These are phyloP conservation scores for Gelatoporia subvermispora DNA, from an alignment of 768 basidiomycete species.

Conservation along the genomic window DNA sequence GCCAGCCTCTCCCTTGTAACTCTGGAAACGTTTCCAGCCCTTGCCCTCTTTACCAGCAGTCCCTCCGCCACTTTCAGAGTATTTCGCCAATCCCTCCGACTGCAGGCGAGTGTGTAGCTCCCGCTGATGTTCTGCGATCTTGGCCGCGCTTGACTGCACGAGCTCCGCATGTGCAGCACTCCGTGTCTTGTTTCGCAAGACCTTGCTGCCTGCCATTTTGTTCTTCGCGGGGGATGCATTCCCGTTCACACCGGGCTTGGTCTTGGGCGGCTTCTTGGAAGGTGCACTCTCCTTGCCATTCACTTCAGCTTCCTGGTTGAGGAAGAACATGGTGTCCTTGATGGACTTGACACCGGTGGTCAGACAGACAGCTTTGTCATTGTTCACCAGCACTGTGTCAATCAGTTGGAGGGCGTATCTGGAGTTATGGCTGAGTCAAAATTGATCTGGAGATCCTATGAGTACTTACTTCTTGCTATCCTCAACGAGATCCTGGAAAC, in stretches of 20 bases:
- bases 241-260: constrained; percentile 54
- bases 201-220: constrained; percentile 77
- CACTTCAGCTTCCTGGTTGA: constrained; percentile 55
- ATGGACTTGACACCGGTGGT: constrained; percentile 81
- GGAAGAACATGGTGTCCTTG: constrained; percentile 87
- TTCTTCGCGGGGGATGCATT: constrained; percentile 58
- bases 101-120: constrained; percentile 78
- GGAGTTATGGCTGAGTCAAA: neutral
- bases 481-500: constrained; percentile 80
- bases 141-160: constrained; percentile 69
- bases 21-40: constrained; percentile 92
- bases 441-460: neutral
- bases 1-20: constrained; percentile 92
- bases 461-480: constrained; percentile 67
- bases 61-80: constrained; percentile 76
- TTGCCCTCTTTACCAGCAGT: constrained; percentile 82
- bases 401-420: constrained; percentile 87
- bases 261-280: constrained; percentile 43
- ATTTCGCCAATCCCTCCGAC: constrained; percentile 74
- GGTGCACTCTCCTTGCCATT: constrained; percentile 53
- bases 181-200: constrained; percentile 86
- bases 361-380: constrained; percentile 59
- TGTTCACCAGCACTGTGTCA: constrained; percentile 80
- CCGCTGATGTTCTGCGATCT: constrained; percentile 82
- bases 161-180: constrained; percentile 84